Percentiles rank a stretch among this genome's conserved stretches.
These are phyloP conservation scores for Gynochthodes officinalis DNA, from an alignment of 257 asterid species.

Conservation along the genomic window DNA sequence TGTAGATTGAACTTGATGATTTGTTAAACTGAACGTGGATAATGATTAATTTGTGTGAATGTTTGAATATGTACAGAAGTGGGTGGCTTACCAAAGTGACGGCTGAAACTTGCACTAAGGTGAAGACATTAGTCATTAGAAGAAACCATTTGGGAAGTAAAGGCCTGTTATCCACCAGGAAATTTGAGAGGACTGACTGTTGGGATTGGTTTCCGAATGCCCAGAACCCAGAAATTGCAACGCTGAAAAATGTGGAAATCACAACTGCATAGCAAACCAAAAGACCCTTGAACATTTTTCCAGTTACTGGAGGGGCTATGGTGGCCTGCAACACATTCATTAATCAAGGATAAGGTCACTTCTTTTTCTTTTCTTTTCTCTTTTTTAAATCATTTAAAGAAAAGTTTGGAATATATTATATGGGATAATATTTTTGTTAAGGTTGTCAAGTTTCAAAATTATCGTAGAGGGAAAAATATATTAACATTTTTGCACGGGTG, in stretches of 20 bases:
- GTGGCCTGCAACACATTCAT: constrained; percentile 47
- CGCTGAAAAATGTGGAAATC: constrained; percentile 56
- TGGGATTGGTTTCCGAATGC: constrained; percentile 66
- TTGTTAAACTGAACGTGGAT: too few relatives aligned
- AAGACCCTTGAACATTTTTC: constrained; percentile 78
- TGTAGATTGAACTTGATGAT: constrained; percentile 2
- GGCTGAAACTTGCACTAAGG: constrained; percentile 53
- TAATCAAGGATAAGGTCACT: too few relatives aligned
- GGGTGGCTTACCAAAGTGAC: constrained; percentile 37
- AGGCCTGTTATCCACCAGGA: constrained; percentile 41
- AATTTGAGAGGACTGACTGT: constrained; percentile 50
- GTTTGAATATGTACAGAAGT: too few relatives aligned
- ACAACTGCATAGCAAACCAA: constrained; percentile 57
- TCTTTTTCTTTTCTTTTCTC: too few relatives aligned
- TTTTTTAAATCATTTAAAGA: too few relatives aligned
- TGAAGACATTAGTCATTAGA: constrained; percentile 42
- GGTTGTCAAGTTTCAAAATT: too few relatives aligned
- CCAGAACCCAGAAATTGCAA: constrained; percentile 73
- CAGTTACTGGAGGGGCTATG: constrained; percentile 59
- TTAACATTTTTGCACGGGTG: too few relatives aligned
- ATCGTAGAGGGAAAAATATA: too few relatives aligned
- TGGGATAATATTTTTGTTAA: too few relatives aligned
- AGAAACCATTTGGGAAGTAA: constrained; percentile 58
- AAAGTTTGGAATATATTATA: too few relatives aligned
- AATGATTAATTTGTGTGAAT: too few relatives aligned